Evolutionary conservation across 495 filamentous ascomycete genomes (phyloP), one percentile per base, ranked within the genome.

Genomic region (Hypoxylon lenormandii): DNA sequence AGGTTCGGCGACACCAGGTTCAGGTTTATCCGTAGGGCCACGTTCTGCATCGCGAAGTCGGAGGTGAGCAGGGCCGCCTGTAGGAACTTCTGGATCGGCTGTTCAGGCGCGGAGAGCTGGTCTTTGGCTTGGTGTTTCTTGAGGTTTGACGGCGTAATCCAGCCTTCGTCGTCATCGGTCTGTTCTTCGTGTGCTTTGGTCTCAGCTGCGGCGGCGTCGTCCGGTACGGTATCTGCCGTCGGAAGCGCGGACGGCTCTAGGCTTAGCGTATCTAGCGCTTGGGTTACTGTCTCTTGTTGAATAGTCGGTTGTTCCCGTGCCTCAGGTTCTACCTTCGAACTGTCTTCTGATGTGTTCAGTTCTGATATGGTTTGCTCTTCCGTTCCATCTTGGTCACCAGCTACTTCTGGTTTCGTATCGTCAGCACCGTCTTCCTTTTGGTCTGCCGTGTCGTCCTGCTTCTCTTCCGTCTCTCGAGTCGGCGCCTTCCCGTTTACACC

Each of bases 41-140:
- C 92, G 73, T 98, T 98, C 80, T 98, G 93, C 87, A 98, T 94
- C 42, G 95, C 94, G 80, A 91, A 97, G 83, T 99, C 95, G 60
- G 90, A 91, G 0, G 95, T 98, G 66, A 97, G 89, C 46, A 92
- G 87, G 8, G 93, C 96, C 10, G 90, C 92, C 74, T 93, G 87
- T 69, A 96, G 90, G 18, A 85, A 84, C 51, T 87, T 85, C 59
- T 90, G 85, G 8, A 80, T 73, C 0, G 81, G 81, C 22, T 85
- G 76, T 3, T 82, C 77, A 0, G 77, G 69, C 3, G 48, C 56
- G 5, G 77, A 73, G 12, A 80, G 77, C 16, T 78, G 74, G 43
- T 83, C 82, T 55, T 85, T 83, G 69, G 92, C 89, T 82, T 93
- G 90, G 73, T 91, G 89, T 74, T 91, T 91, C 74, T 93, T 91